These are phyloP conservation scores for Pichia sp. DNA, from an alignment of 1,139 yeast species.

Conservation along the genomic window DNA sequence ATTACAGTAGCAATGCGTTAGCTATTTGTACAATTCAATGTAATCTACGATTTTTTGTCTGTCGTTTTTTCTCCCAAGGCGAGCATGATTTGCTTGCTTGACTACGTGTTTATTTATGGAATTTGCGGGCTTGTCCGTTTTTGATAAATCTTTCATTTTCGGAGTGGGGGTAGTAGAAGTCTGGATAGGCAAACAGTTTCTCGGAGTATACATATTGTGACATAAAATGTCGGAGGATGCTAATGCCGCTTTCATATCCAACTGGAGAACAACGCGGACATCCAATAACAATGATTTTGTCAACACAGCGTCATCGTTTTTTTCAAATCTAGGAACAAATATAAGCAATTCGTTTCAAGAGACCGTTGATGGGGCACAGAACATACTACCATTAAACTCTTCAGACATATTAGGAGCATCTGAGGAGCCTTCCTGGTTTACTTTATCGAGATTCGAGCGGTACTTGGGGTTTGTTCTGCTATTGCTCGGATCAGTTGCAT, in stretches of 20 bases:
- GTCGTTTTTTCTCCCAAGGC: background rate
- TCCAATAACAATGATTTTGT: constrained; percentile 15
- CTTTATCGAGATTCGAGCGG: constrained; percentile 73
- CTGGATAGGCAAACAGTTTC: background rate
- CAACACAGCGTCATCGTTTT: constrained; percentile 25
- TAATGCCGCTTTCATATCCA: constrained; percentile 25
- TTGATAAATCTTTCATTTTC: background rate
- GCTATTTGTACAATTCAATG: background rate
- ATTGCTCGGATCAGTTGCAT: constrained; percentile 67
- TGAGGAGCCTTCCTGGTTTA: constrained; percentile 60
- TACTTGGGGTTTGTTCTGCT: constrained; percentile 75
- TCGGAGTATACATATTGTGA: background rate
- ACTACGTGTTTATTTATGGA: background rate
- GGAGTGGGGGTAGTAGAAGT: background rate
- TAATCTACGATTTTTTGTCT: background rate
- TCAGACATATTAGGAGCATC: constrained; percentile 40
- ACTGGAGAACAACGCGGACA: constrained; percentile 27
- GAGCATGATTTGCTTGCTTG: background rate
- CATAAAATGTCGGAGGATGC: constrained; percentile 16
- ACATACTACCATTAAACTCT: constrained; percentile 50
- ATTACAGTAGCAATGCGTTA: background rate
- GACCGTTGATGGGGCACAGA: constrained; percentile 41
- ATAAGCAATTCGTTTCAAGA: constrained; percentile 25
- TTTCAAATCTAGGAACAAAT: constrained; percentile 25
- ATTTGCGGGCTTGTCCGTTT: background rate